These are phyloP conservation scores for Sicyos baderoa DNA, from an alignment of 306 rosid genomes.

Conservation along the genomic window DNA sequence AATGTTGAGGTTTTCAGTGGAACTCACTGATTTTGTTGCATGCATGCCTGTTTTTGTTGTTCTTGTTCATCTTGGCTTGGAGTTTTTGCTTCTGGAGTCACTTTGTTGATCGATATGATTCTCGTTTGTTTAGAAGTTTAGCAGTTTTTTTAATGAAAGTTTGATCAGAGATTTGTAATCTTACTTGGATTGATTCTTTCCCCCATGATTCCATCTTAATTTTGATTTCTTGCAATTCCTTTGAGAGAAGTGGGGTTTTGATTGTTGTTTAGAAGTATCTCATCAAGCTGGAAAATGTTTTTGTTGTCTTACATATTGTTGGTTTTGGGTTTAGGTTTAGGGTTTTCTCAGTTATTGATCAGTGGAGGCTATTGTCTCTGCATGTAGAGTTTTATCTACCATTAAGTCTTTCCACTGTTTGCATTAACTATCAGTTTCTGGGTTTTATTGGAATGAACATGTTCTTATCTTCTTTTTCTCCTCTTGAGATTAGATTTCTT, in stretches of 20 bases:
- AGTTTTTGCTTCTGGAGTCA: neutral
- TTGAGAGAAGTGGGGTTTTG: neutral
- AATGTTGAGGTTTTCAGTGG: neutral
- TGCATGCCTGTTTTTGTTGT: constrained; percentile 32
- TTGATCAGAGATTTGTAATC: neutral
- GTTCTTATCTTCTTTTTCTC: neutral
- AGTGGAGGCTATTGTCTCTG: constrained; percentile 5
- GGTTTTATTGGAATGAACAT: neutral
- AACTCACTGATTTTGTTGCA: constrained; percentile 37
- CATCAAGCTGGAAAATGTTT: neutral
- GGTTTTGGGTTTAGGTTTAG: constrained; percentile 6
- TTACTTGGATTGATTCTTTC: neutral
- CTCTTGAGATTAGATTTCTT: too few species aligned
- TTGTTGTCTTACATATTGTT: neutral
- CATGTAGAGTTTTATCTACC: constrained; percentile 11
- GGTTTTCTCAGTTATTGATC: constrained; percentile 10
- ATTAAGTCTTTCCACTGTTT: neutral
- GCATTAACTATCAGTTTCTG: neutral
- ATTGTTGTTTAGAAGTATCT: neutral
- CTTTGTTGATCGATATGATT: neutral
- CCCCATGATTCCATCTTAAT: neutral
- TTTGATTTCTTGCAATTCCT: neutral
- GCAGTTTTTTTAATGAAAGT: neutral
- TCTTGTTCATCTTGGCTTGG: neutral
- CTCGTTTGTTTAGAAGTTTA: neutral